Evolutionary conservation across 1,284 basidiomycete genomes (phyloP).

Genomic region (Kalmanozyma brasiliensis): DNA sequence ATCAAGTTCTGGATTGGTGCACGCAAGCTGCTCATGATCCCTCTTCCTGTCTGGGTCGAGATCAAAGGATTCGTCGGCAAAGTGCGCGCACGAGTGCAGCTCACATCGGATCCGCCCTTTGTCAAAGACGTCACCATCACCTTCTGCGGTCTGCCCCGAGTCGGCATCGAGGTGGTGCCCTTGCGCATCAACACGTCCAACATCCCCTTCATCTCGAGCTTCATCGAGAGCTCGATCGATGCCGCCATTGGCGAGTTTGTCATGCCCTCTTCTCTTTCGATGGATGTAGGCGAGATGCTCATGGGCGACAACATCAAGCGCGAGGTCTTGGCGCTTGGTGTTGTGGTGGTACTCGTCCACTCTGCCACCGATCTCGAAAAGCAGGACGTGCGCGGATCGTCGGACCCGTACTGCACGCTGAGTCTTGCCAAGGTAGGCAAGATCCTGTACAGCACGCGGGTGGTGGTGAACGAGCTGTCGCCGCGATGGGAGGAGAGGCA

Average conservation of each 20-base stretch:
- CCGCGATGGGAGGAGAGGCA: conserved; percentile 56
- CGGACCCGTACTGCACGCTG: conserved; percentile 54
- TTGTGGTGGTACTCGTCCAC: conserved; percentile 48
- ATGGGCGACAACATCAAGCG: conserved; percentile 58
- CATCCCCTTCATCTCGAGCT: conserved; percentile 49
- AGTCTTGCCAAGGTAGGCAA: conserved; percentile 43
- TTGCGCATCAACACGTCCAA: conserved; percentile 46
- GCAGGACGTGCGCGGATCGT: conserved; percentile 47
- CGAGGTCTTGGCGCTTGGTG: conserved; percentile 53
- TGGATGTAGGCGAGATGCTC: conserved; percentile 55
- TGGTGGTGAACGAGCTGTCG: conserved; percentile 50
- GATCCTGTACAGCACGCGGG: conserved; percentile 48
- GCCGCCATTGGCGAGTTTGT: conserved; percentile 52
- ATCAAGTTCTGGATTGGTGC: conserved; percentile 54
- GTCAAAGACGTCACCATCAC: conserved; percentile 52
- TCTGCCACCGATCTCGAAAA: conserved; percentile 49
- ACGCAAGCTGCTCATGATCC: conserved; percentile 36
- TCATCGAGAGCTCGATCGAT: conserved; percentile 56
- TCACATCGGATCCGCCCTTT: conserved; percentile 54
- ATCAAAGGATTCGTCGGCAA: conserved; percentile 53
- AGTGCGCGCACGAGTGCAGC: conserved; percentile 38
- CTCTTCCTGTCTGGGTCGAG: conserved; percentile 57
- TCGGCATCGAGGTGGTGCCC: conserved; percentile 49
- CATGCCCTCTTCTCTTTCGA: conserved; percentile 48
- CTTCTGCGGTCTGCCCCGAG: conserved; percentile 49